Evolutionary conservation across 768 basidiomycete genomes (phyloP).

Genomic region (Serendipita indica): DNA sequence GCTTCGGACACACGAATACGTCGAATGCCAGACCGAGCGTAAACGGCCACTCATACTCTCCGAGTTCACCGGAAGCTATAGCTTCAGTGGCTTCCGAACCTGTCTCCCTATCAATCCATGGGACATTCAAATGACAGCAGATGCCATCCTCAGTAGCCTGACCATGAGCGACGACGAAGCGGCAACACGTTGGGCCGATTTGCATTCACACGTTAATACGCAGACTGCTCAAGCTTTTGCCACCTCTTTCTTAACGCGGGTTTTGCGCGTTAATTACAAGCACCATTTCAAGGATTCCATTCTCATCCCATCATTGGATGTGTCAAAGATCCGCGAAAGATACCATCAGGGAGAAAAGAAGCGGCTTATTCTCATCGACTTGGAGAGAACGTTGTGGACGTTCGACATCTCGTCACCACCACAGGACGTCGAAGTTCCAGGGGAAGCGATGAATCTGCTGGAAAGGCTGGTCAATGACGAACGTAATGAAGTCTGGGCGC

Average conservation of each 20-base stretch:
- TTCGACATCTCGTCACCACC: slow-evolving; percentile 13
- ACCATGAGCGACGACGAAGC: slow-evolving; percentile 68
- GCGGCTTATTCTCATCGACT: slow-evolving; percentile 57
- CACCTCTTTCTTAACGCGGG: slow-evolving; percentile 61
- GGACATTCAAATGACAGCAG: slow-evolving; percentile 69
- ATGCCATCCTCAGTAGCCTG: slow-evolving; percentile 50
- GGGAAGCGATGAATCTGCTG: slow-evolving; percentile 33
- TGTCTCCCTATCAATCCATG: slow-evolving; percentile 81
- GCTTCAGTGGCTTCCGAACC: slow-evolving; percentile 72
- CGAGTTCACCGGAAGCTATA: slow-evolving; percentile 79
- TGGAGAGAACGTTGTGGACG: slow-evolving; percentile 66
- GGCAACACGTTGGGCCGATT: slow-evolving; percentile 62
- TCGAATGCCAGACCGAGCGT: slow-evolving; percentile 64
- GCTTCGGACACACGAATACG: slow-evolving; percentile 64
- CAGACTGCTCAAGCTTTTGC: slow-evolving; percentile 80
- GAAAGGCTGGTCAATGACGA: slow-evolving; percentile 44
- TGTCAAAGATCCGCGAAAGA: slow-evolving; percentile 42
- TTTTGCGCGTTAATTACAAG: slow-evolving; percentile 56
- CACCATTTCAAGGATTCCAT: slow-evolving; percentile 27
- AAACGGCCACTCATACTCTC: slow-evolving; percentile 52
- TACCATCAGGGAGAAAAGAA: slow-evolving; percentile 31
- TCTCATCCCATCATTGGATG: slow-evolving; percentile 29
- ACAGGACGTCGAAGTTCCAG: slow-evolving; percentile 23
- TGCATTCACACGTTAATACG: slow-evolving; percentile 72
- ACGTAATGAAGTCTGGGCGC: slow-evolving; percentile 65